Evolutionary conservation across 768 basidiomycete species (phyloP), one percentile per base, ranked within the genome.

Genomic region (Postia placenta): DNA sequence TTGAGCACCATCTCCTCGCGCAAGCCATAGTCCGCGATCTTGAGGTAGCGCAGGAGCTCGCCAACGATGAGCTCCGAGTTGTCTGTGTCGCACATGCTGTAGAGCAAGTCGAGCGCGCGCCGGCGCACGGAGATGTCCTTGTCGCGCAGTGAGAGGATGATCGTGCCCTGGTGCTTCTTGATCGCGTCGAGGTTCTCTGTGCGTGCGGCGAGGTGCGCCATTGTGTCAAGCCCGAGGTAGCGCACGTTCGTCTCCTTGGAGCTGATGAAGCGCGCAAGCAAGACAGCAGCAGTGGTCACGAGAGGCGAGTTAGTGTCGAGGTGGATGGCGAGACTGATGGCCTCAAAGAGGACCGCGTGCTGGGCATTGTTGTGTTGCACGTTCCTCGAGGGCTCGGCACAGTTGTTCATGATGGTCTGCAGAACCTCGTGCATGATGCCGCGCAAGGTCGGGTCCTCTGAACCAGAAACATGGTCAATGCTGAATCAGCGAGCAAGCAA

Each of bases 301-400:
- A 98, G 76, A 12, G 85, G 81, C 2, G 93, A 96, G 52, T 81
- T 91, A 45, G 90, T 83, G 67, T 98, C 93, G 53, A 98, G 66
- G 66, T 99, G 96, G 55, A 99, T 98, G 12, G 93, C 93, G 37
- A 98, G 82, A 53, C 91, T 76, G 60, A 99, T 99, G 19, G 95
- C 95, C 68, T 99, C 96, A 59, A 98, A 99, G 12, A 99, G 77
- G n/a, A 99, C 83, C 1, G 96, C 89, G 62, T 98, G 92, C 62
- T 96, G 95, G 9, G 95, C 96, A 59, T 99, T 99, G 66, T 95
- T 97, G 62, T 99, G 96, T 63, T 99, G 96, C 11, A 97, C 89
- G 57, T 98, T 97, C 55, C 89, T 78, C 11, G 92, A 85, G 7
- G 87, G 87, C 60, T 96, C 94, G 7, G 91, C 85, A 59, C 87